A percentile compares a stretch with the other conserved stretches of the same genome.
phyloP scores from a whole-genome alignment of 305 asterid species.

The Galium porrigens region DNA sequence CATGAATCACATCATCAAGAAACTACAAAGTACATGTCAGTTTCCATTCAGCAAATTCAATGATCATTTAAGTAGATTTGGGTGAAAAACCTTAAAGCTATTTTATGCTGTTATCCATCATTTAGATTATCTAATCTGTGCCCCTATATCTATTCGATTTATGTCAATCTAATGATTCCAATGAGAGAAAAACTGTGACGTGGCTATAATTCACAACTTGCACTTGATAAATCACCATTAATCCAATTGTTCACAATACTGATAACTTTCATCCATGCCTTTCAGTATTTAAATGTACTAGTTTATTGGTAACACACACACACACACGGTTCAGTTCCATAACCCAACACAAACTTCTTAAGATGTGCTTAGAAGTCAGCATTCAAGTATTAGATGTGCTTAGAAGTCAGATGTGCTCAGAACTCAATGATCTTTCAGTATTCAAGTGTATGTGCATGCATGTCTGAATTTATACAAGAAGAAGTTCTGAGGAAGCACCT shows the following conservation, averaged over 20 bases:
- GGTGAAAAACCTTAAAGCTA: not conserved
- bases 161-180: not conserved
- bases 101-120: not conserved
- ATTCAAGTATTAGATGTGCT: no score
- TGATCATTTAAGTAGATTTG: not conserved
- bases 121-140: not conserved
- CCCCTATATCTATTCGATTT: not conserved
- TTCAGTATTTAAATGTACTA: not conserved
- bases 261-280: not conserved
- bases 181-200: not conserved
- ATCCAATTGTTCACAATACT: not conserved
- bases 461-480: slow-evolving; percentile 4
- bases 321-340: not conserved
- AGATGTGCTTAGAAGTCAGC: not conserved
- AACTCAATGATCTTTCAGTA: no score
- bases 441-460: not conserved
- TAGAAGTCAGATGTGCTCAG: no score
- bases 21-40: not conserved
- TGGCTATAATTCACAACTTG: not conserved
- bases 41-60: not conserved
- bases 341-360: not conserved
- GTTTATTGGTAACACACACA: not conserved
- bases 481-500: slow-evolving; percentile 37
- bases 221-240: not conserved
- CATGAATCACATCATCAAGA: not conserved